These are phyloP conservation scores for Tephrocybe sp. DNA, from an alignment of 768 basidiomycete species.

Conservation along the genomic window DNA sequence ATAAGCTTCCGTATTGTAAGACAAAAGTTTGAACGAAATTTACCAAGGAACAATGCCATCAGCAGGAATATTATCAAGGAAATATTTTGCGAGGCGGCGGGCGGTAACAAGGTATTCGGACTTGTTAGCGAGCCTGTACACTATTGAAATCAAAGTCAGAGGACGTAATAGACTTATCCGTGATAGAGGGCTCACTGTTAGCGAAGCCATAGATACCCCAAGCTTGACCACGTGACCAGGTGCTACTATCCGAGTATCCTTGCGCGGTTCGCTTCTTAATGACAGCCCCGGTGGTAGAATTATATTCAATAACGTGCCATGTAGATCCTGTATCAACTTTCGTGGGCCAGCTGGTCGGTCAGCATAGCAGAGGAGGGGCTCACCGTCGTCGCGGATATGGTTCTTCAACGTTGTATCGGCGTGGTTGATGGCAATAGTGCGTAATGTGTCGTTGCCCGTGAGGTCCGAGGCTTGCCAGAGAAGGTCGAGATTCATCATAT, in stretches of 20 bases:
- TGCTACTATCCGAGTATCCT: conserved; percentile 64
- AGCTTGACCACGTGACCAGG: conserved; percentile 74
- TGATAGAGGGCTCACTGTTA: conserved; percentile 59
- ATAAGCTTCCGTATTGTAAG: conserved; percentile 1
- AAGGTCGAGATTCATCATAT: conserved; percentile 80
- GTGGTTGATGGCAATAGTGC: conserved; percentile 62
- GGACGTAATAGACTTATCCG: too few relatives aligned
- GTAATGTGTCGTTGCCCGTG: conserved; percentile 61
- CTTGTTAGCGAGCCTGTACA: conserved; percentile 57
- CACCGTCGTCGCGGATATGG: conserved; percentile 66
- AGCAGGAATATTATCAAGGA: conserved; percentile 54
- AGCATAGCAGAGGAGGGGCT: conserved; percentile 13
- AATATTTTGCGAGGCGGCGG: conserved; percentile 58
- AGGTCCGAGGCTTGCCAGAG: conserved; percentile 57
- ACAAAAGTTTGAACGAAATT: conserved; percentile 7
- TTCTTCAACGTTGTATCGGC: conserved; percentile 69
- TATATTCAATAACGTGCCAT: conserved; percentile 69
- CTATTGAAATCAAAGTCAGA: conserved; percentile 28
- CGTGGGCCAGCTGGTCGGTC: neutral
- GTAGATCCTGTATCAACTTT: conserved; percentile 37
- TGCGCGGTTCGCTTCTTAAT: conserved; percentile 59
- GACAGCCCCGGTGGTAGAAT: conserved; percentile 63
- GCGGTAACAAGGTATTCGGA: conserved; percentile 59
- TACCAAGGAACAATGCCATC: conserved; percentile 71
- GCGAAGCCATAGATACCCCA: conserved; percentile 75